phyloP scores from a whole-genome alignment of 257 asterid species.

The Solanum habrochaites region DNA sequence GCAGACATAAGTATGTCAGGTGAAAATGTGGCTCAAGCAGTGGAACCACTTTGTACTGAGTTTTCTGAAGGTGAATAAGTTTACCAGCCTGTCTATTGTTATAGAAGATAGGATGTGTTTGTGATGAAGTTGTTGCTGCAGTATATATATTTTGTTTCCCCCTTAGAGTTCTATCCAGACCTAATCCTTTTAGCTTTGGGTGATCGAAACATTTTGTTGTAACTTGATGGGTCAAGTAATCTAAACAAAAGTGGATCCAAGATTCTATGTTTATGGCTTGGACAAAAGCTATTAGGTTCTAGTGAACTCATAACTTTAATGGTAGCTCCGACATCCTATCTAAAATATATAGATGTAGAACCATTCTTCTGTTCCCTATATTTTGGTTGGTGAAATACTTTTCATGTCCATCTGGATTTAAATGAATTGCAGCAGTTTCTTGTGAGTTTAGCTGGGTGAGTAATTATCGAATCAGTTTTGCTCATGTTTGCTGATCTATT shows the following conservation, averaged over 20 bases:
- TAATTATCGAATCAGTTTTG: background rate
- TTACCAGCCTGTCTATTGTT: background rate
- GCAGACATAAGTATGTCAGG: background rate
- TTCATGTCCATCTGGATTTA: background rate
- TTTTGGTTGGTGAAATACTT: background rate
- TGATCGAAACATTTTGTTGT: background rate
- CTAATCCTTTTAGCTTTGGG: background rate
- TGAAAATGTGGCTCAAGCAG: slow-evolving; percentile 16
- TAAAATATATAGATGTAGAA: background rate
- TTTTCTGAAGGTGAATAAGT: slow-evolving; percentile 29
- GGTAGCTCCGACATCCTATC: background rate
- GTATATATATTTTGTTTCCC: background rate
- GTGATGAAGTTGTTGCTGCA: background rate
- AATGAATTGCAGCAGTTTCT: background rate
- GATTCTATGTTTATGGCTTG: background rate
- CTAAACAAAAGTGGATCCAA: background rate
- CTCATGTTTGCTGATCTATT: background rate
- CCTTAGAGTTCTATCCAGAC: background rate
- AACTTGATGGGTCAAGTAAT: background rate
- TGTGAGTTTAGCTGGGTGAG: background rate
- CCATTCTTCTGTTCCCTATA: background rate
- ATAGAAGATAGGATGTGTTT: background rate
- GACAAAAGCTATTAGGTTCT: background rate
- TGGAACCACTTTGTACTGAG: slow-evolving; percentile 16
- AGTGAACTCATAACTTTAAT: background rate